Base-by-base conservation (phyloP, 2,329 filamentous ascomycete genomes). In the Xylariaceae sp. region DNA sequence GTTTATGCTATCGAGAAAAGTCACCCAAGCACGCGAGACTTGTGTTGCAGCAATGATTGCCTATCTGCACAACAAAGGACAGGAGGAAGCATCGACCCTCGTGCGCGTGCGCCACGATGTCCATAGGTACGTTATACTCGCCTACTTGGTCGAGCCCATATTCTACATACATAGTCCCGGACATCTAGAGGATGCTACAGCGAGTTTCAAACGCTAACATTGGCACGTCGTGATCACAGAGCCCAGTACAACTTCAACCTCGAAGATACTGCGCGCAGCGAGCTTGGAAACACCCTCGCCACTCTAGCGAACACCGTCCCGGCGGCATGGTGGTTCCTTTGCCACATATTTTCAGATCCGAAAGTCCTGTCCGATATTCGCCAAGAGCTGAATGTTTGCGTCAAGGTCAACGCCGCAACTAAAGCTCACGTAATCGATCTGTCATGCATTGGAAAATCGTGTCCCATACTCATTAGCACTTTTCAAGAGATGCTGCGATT, bases 221-320 rank as follows among this genome's bases (percentile, higher is more conserved):
- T n/a, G n/a, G n/a, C n/a, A n/a, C n/a, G n/a, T n/a, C 14, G 10
- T 14, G 33, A 14, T 14, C 33, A 36, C 14, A 36, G 33, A 36
- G 10, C 14, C 33, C 10, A 36, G 19, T 62, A 60, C 16, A 59
- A 60, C 9, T 31, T 65, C 1, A 45, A 38, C 19, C 12, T 56
- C 6, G 60, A 63, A 14, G 65, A 67, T 38, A 48, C 63, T 6
- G 65, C 57, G 7, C 60, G 64, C 14, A 58, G 56, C 2, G 62
- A 66, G 48, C 51, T 66, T 2, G 64, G 63, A 9, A 63, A 64
- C 41, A 54, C 57, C 9, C 62, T 64, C 31, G 62, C 60, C 4
- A 10, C 17, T 9, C 17, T 42, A 11, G 17, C 10, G 10, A 42
- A 42, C 18, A 42, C 40, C 9, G 17, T 16, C 14, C 40, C 40